Conservation (phyloP, 495 filamentous ascomycete species). For the Aspergillus incahuasiensis region DNA sequence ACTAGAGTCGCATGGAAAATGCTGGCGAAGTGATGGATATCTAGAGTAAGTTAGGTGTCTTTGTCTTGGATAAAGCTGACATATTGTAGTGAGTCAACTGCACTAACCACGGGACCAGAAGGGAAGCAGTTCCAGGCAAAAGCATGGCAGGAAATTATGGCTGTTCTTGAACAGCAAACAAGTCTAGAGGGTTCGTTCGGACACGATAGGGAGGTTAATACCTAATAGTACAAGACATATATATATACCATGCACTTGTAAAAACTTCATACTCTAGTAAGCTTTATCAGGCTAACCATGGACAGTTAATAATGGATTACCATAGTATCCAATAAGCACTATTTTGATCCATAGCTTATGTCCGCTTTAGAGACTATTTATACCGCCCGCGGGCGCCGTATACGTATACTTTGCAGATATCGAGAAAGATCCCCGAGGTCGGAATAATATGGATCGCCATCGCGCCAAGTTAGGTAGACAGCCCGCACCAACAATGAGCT, state of each 20-base stretch:
- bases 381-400: too few species aligned
- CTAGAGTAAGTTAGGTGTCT: slow-evolving; percentile 31
- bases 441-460: not conserved
- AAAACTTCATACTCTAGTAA: not conserved
- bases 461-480: not conserved
- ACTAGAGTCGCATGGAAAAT: slow-evolving; percentile 44
- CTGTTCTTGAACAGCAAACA: slow-evolving; percentile 27
- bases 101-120: slow-evolving; percentile 30
- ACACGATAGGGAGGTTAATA: not conserved
- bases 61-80: slow-evolving; percentile 4
- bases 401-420: not conserved
- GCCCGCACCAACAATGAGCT: not conserved
- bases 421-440: not conserved
- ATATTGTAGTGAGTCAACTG: slow-evolving; percentile 31
- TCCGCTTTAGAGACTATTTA: not conserved
- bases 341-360: not conserved
- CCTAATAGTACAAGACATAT: not conserved
- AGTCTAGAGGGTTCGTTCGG: not conserved
- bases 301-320: not conserved
- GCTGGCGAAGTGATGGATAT: slow-evolving; percentile 47
- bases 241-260: not conserved
- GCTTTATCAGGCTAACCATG: not conserved
- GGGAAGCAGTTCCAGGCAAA: slow-evolving; percentile 33
- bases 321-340: not conserved
- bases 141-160: slow-evolving; percentile 39